phyloP scores from a whole-genome alignment of 2,329 filamentous ascomycete species.

The Penicillium sp. region DNA sequence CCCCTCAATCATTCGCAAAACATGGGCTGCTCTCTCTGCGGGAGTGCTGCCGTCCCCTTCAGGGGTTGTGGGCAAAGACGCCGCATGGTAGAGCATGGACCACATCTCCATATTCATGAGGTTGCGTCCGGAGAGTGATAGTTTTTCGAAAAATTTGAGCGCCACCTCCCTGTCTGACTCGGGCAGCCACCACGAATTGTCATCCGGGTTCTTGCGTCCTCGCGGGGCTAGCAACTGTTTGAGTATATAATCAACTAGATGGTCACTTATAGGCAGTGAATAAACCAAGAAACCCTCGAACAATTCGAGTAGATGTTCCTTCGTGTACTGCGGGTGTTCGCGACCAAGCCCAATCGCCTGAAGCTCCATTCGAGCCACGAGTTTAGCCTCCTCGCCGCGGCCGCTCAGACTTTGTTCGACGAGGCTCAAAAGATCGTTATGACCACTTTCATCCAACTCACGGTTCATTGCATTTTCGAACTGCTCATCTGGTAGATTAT shows the following conservation, averaged over 20 bases:
- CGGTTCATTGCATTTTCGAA: neutral
- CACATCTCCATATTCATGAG: conserved; percentile 55
- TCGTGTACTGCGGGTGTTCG: conserved; percentile 46
- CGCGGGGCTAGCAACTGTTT: conserved; percentile 41
- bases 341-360: conserved; percentile 43
- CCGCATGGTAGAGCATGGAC: conserved; percentile 44
- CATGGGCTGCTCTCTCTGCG: conserved; percentile 14
- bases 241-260: conserved; percentile 42
- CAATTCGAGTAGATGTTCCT: conserved; percentile 36
- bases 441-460: neutral
- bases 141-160: conserved; percentile 47
- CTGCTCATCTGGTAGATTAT: neutral
- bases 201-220: conserved; percentile 13
- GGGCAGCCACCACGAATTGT: conserved; percentile 23
- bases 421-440: neutral
- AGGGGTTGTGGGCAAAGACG: conserved; percentile 39
- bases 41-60: conserved; percentile 36
- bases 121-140: conserved; percentile 47
- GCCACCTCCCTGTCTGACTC: conserved; percentile 42
- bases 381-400: conserved; percentile 27
- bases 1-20: conserved; percentile 37
- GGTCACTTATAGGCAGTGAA: conserved; percentile 9
- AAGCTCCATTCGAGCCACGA: conserved; percentile 42
- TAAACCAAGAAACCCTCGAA: conserved; percentile 41
- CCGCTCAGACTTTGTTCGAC: neutral